Evolutionary conservation across 352 stramenopile species (phyloP).

Genomic region (Pythium phragmiticola): DNA sequence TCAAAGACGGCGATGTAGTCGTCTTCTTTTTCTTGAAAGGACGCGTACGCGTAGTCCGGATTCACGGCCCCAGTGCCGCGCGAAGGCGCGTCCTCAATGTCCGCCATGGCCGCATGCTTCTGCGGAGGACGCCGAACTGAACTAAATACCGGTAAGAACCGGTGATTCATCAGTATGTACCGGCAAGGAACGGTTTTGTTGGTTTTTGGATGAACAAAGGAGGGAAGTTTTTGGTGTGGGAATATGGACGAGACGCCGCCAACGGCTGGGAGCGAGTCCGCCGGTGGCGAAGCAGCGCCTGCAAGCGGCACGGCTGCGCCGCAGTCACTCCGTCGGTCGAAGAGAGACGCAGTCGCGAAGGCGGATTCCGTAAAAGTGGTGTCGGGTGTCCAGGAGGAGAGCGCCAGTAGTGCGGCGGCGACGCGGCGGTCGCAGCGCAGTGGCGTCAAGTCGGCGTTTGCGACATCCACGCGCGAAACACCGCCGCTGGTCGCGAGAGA

Average conservation of each 20-base stretch:
- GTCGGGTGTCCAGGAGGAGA: slow-evolving; percentile 14
- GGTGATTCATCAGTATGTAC: neutral
- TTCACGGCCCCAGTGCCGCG: neutral
- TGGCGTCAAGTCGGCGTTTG: slow-evolving; percentile 31
- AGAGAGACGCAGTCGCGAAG: slow-evolving; percentile 34
- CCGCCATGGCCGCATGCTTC: slow-evolving; percentile 1
- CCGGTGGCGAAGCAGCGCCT: neutral
- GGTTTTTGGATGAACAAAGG: neutral
- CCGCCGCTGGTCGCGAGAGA: neutral
- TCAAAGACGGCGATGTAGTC: slow-evolving; percentile 21
- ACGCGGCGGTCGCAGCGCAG: slow-evolving; percentile 32
- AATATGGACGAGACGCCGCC: neutral
- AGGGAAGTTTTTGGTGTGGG: neutral
- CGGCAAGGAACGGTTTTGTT: slow-evolving; percentile 1
- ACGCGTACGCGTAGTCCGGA: slow-evolving; percentile 19
- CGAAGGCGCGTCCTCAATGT: neutral
- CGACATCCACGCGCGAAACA: slow-evolving; percentile 7
- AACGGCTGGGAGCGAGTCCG: neutral
- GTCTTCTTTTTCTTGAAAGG: slow-evolving; percentile 23
- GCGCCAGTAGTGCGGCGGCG: neutral
- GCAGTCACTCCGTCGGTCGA: slow-evolving; percentile 31
- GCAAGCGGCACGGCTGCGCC: slow-evolving; percentile 3
- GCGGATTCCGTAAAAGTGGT: slow-evolving; percentile 20
- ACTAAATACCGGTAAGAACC: neutral
- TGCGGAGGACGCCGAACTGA: neutral